phyloP scores from a whole-genome alignment of 2,329 filamentous ascomycete species.

The Fusarium pseudonygamai region DNA sequence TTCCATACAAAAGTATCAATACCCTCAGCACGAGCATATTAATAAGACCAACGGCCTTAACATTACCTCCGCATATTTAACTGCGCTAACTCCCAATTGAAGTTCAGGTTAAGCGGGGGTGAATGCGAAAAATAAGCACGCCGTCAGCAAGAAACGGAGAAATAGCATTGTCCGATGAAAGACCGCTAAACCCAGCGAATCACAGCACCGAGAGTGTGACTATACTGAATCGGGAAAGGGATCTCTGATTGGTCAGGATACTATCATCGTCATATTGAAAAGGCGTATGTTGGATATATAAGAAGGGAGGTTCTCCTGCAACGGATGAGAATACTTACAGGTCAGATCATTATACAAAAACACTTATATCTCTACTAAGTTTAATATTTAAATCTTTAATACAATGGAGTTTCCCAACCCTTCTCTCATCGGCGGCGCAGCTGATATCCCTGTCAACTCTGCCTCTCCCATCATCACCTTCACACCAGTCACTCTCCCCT shows the following conservation, averaged over 20 bases:
- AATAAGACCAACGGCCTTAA: not conserved
- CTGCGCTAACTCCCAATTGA: not conserved
- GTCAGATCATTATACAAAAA: rapidly evolving
- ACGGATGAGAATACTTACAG: not conserved
- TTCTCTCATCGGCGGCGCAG: conserved; percentile 36
- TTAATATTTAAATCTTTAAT: not conserved
- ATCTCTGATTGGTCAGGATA: conserved; percentile 18
- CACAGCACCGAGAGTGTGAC: rapidly evolving
- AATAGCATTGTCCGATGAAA: not conserved
- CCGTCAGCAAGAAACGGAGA: not conserved
- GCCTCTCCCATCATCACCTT: conserved; percentile 35
- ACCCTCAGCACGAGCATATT: not conserved
- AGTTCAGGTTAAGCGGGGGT: not conserved
- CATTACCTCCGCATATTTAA: conserved; percentile 3
- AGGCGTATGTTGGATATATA: conserved; percentile 12
- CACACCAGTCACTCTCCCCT: conserved; percentile 35
- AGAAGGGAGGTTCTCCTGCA: not conserved
- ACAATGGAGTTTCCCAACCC: conserved; percentile 39
- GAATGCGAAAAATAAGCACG: not conserved
- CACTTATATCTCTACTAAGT: rapidly evolving
- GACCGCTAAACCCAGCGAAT: conserved; percentile 2
- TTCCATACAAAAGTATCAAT: not conserved
- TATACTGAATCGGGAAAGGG: not conserved
- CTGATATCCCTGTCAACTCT: conserved; percentile 32
- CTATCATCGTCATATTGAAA: not conserved